Evolutionary conservation across 148 eudicot genomes (phyloP).

Genomic region (Hydrangea macrophylla): DNA sequence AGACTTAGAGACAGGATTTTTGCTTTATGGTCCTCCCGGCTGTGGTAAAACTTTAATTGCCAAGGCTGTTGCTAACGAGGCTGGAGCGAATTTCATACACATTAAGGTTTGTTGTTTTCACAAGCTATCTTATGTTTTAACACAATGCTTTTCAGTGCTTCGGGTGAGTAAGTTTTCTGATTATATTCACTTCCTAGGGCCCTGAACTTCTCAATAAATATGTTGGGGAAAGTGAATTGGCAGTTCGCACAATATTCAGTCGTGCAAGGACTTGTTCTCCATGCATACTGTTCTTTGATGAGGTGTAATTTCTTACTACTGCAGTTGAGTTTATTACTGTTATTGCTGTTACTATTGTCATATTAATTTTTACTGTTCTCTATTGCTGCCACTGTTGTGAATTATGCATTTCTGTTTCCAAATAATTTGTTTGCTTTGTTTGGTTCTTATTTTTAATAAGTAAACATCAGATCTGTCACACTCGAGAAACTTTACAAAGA

Average conservation of each 20-base stretch:
- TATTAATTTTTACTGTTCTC: no score
- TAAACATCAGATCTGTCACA: background rate
- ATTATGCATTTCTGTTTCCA: background rate
- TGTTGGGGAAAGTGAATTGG: conserved; percentile 90
- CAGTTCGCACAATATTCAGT: conserved; percentile 67
- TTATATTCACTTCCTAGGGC: conserved; percentile 41
- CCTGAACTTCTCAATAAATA: conserved; percentile 85
- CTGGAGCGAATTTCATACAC: conserved; percentile 89
- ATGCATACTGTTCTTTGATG: conserved; percentile 93
- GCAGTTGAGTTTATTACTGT: background rate
- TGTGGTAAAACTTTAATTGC: conserved; percentile 96
- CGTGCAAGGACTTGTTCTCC: conserved; percentile 93
- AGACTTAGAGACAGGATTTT: conserved; percentile 70
- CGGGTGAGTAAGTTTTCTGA: background rate
- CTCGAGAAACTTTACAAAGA: background rate
- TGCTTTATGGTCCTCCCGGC: conserved; percentile 95
- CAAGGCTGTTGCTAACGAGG: conserved; percentile 90
- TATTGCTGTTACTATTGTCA: background rate
- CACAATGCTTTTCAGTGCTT: background rate
- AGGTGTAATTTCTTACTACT: conserved; percentile 39
- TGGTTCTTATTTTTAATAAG: background rate
- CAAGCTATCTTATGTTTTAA: background rate
- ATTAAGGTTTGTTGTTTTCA: conserved; percentile 57
- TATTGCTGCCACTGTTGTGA: background rate
- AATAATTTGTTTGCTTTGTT: background rate